Evolutionary conservation across 306 rosid species (phyloP), one percentile per base, ranked within the genome.

Genomic region (Malus domestica): DNA sequence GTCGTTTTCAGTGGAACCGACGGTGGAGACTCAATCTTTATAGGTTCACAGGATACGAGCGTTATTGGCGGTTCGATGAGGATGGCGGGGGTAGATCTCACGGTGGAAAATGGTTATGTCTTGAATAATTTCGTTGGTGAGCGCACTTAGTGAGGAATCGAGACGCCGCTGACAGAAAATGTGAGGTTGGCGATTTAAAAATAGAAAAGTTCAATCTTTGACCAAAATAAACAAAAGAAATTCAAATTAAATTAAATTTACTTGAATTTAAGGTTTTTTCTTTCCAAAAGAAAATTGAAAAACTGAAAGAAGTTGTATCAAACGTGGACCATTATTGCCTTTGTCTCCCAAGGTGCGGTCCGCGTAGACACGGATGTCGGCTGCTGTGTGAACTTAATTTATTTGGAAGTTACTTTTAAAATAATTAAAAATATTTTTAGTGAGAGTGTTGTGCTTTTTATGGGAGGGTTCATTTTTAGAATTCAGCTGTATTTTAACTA

Each of bases 271-370:
- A 33, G 38, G 38, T 33, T 33, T 33, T 6, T 30, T 30, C 4
- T 33, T 33, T 33, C 1, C 38, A 33, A 33, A 33, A 33, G 38
- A 33, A 27, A 62, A 16, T 22, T n/a, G 4, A 51, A 22, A 58
- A 13, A 5, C 1, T 33, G 57, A 18, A 35, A 38, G 44, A 40
- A 62, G 77, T 67, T 76, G 78, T 44, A 77, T 61, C 72, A 52
- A 10, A 81, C 66, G 67, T 60, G 85, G 79, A 72, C 68, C 44
- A 16, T 35, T 16, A 68, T 71, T 46, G 2, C 63, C 42, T 51
- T 8, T 38, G 65, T 64, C 20, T 5, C 29, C 70, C 18, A 6
- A 5, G 46, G 45, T 10, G 45, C 63, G 45, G 19, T 49, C 11
- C 63, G 46, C 20, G 46, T 54, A 29, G 42, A 49, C 40, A 29